Conservation (phyloP, 257 asterid genomes). For the Gardenia jasminoides region DNA sequence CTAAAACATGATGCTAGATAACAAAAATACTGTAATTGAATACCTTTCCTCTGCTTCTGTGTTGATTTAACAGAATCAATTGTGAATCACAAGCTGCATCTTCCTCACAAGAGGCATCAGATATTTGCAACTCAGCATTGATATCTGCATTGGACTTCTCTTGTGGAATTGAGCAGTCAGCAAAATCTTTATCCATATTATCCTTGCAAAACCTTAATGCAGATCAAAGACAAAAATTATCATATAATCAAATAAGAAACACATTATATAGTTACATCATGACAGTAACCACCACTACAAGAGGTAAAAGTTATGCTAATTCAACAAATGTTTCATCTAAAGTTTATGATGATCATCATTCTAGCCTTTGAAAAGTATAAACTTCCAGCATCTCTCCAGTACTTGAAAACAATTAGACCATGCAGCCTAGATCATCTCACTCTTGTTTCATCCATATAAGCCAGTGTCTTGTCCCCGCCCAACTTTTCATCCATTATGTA, state of each 20-base stretch:
- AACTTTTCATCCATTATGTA: neutral
- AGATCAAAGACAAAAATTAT: slow-evolving; percentile 14
- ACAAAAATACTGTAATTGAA: slow-evolving; percentile 20
- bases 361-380: neutral
- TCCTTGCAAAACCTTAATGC: slow-evolving; percentile 79
- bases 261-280: neutral
- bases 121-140: slow-evolving; percentile 77
- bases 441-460: neutral
- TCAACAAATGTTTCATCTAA: neutral
- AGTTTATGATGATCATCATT: neutral
- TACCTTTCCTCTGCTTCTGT: slow-evolving; percentile 46
- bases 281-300: neutral
- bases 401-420: neutral
- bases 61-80: slow-evolving; percentile 32
- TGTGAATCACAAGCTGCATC: slow-evolving; percentile 38
- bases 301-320: neutral
- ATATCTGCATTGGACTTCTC: slow-evolving; percentile 87
- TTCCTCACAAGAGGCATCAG: slow-evolving; percentile 76
- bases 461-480: neutral
- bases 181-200: slow-evolving; percentile 61
- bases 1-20: slow-evolving; percentile 11
- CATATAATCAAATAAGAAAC: neutral
- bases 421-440: neutral
- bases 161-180: slow-evolving; percentile 83
- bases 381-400: neutral